These are phyloP conservation scores for Candida anglica DNA, from an alignment of 805 yeast species.

Conservation along the genomic window DNA sequence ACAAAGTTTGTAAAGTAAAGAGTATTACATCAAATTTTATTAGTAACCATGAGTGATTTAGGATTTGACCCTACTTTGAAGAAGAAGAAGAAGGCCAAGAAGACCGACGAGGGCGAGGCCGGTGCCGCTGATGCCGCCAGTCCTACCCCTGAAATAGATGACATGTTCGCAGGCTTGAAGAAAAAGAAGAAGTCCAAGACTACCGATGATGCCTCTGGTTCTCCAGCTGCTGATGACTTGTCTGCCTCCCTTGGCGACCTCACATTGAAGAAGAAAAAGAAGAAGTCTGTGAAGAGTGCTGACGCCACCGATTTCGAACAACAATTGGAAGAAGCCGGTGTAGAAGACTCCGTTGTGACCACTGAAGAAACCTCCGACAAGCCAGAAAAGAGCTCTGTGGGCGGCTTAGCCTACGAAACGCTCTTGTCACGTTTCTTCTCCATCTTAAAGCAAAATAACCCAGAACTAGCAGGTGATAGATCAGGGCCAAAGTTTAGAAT, in stretches of 20 bases:
- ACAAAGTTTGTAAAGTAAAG: not conserved
- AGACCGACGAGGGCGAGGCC: constrained; percentile 35
- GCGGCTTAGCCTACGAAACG: constrained; percentile 69
- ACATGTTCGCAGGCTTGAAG: constrained; percentile 68
- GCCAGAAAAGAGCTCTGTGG: constrained; percentile 26
- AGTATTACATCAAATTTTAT: not conserved
- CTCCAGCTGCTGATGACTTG: constrained; percentile 23
- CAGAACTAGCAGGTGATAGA: constrained; percentile 97
- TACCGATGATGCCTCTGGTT: constrained; percentile 13
- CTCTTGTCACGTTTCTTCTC: constrained; percentile 82
- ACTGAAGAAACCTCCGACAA: constrained; percentile 19
- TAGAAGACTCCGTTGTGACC: constrained; percentile 42
- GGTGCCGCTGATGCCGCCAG: constrained; percentile 16
- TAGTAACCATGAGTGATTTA: constrained; percentile 39
- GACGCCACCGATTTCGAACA: constrained; percentile 82
- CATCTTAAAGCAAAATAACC: constrained; percentile 87
- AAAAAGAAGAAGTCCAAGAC: constrained; percentile 73
- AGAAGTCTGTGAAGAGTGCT: constrained; percentile 51
- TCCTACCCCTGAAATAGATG: constrained; percentile 38
- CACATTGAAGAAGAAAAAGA: constrained; percentile 71
- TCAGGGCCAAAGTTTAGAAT: constrained; percentile 88
- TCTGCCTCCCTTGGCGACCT: constrained; percentile 36
- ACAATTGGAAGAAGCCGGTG: constrained; percentile 86
- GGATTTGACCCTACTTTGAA: constrained; percentile 75
- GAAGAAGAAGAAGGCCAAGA: constrained; percentile 70